Base-by-base conservation (phyloP, 805 yeast genomes). In the Kodamaea sagamina region DNA sequence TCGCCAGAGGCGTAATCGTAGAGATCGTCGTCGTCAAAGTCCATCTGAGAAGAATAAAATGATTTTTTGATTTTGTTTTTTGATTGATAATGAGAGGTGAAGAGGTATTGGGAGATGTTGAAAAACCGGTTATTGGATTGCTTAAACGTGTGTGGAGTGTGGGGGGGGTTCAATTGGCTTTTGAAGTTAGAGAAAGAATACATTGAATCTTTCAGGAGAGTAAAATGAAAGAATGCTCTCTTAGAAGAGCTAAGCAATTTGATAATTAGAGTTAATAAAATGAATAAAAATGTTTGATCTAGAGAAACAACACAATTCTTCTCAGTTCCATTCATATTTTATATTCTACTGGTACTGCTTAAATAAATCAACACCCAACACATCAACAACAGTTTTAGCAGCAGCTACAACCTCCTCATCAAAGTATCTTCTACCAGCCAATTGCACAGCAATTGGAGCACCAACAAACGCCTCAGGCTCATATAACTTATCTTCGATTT, bases 341-440 rank as follows among this genome's bases (percentile, higher is more conserved):
- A 29, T 29, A 12, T 13, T 22, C 26, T 37, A 42, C 34, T 42
- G 45, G 19, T 57, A 50, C 39, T 58, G 55, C 48, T 52, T 54
- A 39, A 50, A 50, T 48, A 59, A 53, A 48, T 59, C 54, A 24
- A 48, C 64, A 5, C 58, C 59, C 49, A 72, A 58, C 25, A 70
- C 49, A 35, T 69, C 69, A 24, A 58, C 65, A 32, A 72, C 53
- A 22, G 72, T 59, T 45, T 67, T 66, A 41, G 72, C 71, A 16
- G 69, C 75, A 36, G 76, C 77, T 32, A 77, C 75, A 32, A 75
- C 78, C 47, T 78, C 82, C 58, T 78, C 84, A 53, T 78, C 84
- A 37, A 59, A 65, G 53, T 77, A 78, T 57, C 82, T 68, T 63
- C 78, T 72, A 37, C 79, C 80, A 28, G 70, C 59, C 46, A 78